A percentile compares a stretch with the other conserved stretches of the same genome.
phyloP scores from a whole-genome alignment of 1,284 basidiomycete genomes.

The Anthracocystis walkeri region DNA sequence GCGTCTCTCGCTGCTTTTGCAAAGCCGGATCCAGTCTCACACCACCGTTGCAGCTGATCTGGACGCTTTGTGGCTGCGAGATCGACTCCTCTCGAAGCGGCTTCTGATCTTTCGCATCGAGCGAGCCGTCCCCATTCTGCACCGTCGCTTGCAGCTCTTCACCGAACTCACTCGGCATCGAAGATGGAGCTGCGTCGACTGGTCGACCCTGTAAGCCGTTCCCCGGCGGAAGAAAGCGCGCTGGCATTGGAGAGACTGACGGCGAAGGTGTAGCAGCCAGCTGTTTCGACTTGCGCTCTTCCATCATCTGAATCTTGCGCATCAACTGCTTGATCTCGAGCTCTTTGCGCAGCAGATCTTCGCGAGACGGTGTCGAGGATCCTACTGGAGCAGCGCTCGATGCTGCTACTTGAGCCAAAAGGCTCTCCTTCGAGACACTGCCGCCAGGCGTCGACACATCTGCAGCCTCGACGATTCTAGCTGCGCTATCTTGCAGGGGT shows the following conservation, averaged over 20 bases:
- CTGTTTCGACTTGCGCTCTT: slow-evolving; percentile 38
- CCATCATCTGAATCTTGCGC: slow-evolving; percentile 42
- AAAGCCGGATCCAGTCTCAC: slow-evolving; percentile 33
- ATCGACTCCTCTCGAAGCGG: not conserved
- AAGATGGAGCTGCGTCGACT: not conserved
- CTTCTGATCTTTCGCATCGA: not conserved
- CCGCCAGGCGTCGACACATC: not conserved
- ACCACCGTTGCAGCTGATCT: not conserved
- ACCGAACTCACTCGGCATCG: not conserved
- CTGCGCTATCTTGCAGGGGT: slow-evolving; percentile 5
- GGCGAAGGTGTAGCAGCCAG: slow-evolving; percentile 9
- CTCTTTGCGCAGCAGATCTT: slow-evolving; percentile 43
- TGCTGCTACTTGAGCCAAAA: slow-evolving; percentile 17
- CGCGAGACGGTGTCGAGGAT: slow-evolving; percentile 29
- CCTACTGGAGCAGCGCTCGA: slow-evolving; percentile 1
- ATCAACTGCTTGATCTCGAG: slow-evolving; percentile 48
- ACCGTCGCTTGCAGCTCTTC: not conserved
- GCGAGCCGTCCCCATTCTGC: not conserved
- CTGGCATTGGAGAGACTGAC: slow-evolving; percentile 21
- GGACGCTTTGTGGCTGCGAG: not conserved
- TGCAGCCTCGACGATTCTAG: not conserved
- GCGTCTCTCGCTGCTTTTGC: slow-evolving; percentile 32
- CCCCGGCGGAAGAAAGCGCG: not conserved
- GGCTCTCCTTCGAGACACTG: not conserved
- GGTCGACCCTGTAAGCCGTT: not conserved